Evolutionary conservation across 192 early-diverging fungal genomes (phyloP), one percentile per base, ranked within the genome.

Genomic region (Coemansia sp.): DNA sequence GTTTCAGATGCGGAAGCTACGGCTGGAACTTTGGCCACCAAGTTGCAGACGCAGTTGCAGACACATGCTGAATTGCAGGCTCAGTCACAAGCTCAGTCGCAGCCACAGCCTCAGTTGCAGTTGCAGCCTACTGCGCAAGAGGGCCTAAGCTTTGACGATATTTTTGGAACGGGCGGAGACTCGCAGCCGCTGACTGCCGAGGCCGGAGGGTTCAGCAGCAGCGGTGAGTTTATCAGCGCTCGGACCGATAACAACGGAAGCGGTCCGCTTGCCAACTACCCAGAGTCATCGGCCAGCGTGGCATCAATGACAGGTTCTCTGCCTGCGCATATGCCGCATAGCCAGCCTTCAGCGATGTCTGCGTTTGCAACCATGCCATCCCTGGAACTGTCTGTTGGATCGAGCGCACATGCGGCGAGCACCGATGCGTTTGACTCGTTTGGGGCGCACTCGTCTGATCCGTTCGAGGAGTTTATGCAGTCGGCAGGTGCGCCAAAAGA

Each of bases 121-220:
- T 19, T 19, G 38, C 42, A 37, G 21, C 14, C 57, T 42, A 42
- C 40, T 5, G 60, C 58, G 42, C 59, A 55, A 10, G 68, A 74
- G 42, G 55, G 52, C 0, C 66, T 65, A 14, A 82, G 79, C 67
- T 82, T 82, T 69, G 79, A 82, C n/a, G 79, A 82, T 47, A 59
- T 82, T 19, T 82, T 82, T 67, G 79, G 78, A 22, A 64, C 66
- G 1, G 40, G 14, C 12, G 64, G 57, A 11, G 77, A 73, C 19
- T 42, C 64, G 5, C 61, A 58, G 17, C 59, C 65, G 5, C 44
- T 59, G 40, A 67, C 72, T 10, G 61, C 62, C 5, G 65, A 57
- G 0, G 57, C 50, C 22, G 60, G 50, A 15, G 64, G 60, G 12
- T 69, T 72, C 28, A 60, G 57, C 50, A 64, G 64, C 31, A 64